Evolutionary conservation across 1,139 yeast species (phyloP), one percentile per base, ranked within the genome.

Genomic region (Yamadazyma atlantica): DNA sequence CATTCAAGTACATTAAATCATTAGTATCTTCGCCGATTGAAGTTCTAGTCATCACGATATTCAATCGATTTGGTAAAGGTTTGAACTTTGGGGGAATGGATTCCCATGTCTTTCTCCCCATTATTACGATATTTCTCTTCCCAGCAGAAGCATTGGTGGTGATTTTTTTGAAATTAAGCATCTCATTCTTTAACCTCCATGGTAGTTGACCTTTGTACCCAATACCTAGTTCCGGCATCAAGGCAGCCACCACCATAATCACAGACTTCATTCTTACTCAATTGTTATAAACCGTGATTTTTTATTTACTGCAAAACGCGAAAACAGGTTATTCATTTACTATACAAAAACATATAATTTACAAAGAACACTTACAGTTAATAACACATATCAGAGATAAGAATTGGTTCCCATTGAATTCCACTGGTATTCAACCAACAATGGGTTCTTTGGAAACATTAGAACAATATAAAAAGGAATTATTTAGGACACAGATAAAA

Each of bases 91-190:
- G 44, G 0, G 98, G 98, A 33, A 92, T 89, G 7, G 96, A 86
- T 27, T 89, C 94, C 96, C 97, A 92, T 1, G 98, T 92, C 55
- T 82, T 85, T 40, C 97, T 73, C 4, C 99, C 99, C 99, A 94
- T 92, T 8, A 94, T 73, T 11, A 94, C 97, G 0, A 89, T 95
- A 51, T 90, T 87, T 39, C 63, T 57, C 41, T 61, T 62, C 5
- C 42, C 42, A 4, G 69, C 49, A 6, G 39, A 39, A 17, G 73
- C 64, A 39, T 49, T 48, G 3, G 81, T 64, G 0, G 98, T 92
- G 13, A 86, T 84, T 39, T 78, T 78, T 42, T 78, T 75, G 66
- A 92, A 92, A 58, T 83, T 92, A 53, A 79, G 79, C 82, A 94
- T 87, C 58, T 92, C 99, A 40, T 82, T 74, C 38, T 80, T 72